Conservation (phyloP, 768 basidiomycete genomes). For the Boletellus ananiceps region DNA sequence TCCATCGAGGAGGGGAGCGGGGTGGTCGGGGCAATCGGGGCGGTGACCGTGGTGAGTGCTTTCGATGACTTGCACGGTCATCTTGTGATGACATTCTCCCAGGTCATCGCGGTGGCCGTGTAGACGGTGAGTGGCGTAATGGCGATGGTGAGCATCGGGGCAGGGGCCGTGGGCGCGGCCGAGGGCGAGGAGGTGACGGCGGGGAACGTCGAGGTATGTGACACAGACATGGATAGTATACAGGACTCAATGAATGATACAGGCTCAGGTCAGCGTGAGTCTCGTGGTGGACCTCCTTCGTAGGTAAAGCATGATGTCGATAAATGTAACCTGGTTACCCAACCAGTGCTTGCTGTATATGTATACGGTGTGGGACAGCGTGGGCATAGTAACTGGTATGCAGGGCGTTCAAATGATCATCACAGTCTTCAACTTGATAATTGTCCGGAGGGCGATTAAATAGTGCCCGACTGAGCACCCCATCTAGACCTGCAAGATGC, state of each 20-base stretch:
- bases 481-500: slow-evolving; percentile 12
- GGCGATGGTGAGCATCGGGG: slow-evolving; percentile 39
- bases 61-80: neutral
- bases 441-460: neutral
- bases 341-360: neutral
- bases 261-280: slow-evolving; percentile 23
- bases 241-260: neutral
- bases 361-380: neutral
- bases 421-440: neutral
- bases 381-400: neutral
- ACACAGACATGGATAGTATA: neutral
- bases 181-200: slow-evolving; percentile 38
- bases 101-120: slow-evolving; percentile 18
- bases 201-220: slow-evolving; percentile 39
- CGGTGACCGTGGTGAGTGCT: slow-evolving; percentile 21
- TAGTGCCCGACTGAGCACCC: neutral
- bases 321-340: neutral
- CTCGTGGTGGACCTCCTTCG: slow-evolving; percentile 16
- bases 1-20: slow-evolving; percentile 36
- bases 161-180: slow-evolving; percentile 42
- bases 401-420: neutral
- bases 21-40: slow-evolving; percentile 35
- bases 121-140: slow-evolving; percentile 46
- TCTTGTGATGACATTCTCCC: neutral
- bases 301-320: slow-evolving; percentile 7